A percentile compares a stretch with the other conserved stretches of the same genome.
phyloP scores from a whole-genome alignment of 192 early-diverging fungal species.

The Backusella sp. region DNA sequence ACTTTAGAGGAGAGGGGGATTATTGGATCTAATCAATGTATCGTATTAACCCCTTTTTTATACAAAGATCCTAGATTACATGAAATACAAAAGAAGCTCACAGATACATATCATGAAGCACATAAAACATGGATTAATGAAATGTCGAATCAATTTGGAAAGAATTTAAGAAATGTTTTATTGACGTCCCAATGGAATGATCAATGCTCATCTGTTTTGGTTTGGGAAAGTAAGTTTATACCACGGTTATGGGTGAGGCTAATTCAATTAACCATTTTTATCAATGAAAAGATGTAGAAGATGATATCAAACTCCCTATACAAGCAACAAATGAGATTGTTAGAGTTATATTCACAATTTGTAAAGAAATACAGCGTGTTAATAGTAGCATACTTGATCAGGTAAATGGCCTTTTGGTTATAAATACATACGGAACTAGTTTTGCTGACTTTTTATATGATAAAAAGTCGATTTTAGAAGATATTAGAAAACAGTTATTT shows the following conservation, averaged over 20 bases:
- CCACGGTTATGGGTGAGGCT: not conserved
- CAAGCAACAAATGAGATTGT: conserved; percentile 42
- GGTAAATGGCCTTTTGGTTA: conserved; percentile 30
- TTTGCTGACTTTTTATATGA: not conserved
- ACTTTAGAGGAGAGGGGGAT: not conserved
- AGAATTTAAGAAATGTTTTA: conserved; percentile 28
- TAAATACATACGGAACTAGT: not conserved
- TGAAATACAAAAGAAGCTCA: conserved; percentile 28
- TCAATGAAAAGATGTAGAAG: conserved; percentile 6
- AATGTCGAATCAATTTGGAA: conserved; percentile 20
- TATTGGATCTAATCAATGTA: not conserved
- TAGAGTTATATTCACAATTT: conserved; percentile 41
- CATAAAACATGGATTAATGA: conserved; percentile 45
- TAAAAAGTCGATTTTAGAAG: conserved; percentile 13
- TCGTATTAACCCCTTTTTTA: conserved; percentile 2
- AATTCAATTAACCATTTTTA: not conserved
- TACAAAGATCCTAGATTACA: conserved; percentile 37
- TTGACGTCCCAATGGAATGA: conserved; percentile 40
- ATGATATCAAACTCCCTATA: conserved; percentile 38
- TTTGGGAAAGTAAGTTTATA: conserved; percentile 50
- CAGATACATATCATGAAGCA: conserved; percentile 37
- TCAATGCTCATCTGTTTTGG: conserved; percentile 34
- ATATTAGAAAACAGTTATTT: not conserved
- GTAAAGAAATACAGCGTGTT: conserved; percentile 44
- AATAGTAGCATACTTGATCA: conserved; percentile 47